These are phyloP conservation scores for Kwoniella botswanensis DNA, from an alignment of 768 basidiomycete genomes.

Conservation along the genomic window DNA sequence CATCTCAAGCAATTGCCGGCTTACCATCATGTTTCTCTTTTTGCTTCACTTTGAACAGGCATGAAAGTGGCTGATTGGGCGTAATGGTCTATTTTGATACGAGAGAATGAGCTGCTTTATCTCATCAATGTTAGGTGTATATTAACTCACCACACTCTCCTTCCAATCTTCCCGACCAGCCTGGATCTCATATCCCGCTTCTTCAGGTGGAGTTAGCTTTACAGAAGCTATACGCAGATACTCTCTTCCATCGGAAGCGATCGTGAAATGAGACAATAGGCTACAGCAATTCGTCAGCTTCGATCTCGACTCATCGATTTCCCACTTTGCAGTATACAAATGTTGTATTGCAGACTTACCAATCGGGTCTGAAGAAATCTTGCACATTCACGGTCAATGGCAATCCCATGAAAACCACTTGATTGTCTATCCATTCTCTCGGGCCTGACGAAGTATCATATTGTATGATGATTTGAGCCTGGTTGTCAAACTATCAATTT, in stretches of 20 bases:
- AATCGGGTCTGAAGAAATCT: constrained; percentile 88
- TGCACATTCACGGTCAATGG: constrained; percentile 93
- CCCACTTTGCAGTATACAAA: not conserved
- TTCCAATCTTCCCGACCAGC: constrained; percentile 17
- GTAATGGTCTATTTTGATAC: constrained; percentile 68
- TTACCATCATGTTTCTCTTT: constrained; percentile 63
- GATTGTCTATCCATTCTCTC: constrained; percentile 32
- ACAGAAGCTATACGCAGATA: constrained; percentile 69
- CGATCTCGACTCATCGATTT: not conserved
- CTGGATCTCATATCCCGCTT: constrained; percentile 27
- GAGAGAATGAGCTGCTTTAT: not conserved
- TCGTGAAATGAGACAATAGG: constrained; percentile 85
- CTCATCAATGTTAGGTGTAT: not conserved
- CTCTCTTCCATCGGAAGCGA: constrained; percentile 79
- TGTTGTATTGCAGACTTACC: constrained; percentile 61
- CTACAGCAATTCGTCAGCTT: constrained; percentile 60
- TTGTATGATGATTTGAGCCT: constrained; percentile 70
- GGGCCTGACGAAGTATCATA: constrained; percentile 65
- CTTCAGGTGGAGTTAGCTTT: constrained; percentile 24
- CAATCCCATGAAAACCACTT: constrained; percentile 65
- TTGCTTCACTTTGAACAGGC: constrained; percentile 79
- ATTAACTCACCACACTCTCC: constrained; percentile 60
- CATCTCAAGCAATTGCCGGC: not conserved
- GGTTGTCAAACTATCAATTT: constrained; percentile 34
- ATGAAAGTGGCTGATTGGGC: constrained; percentile 74